Percentiles rank a stretch among this genome's conserved stretches.
Evolutionary conservation across 2,329 filamentous ascomycete genomes (phyloP).

Genomic region (Fusarium sp.): DNA sequence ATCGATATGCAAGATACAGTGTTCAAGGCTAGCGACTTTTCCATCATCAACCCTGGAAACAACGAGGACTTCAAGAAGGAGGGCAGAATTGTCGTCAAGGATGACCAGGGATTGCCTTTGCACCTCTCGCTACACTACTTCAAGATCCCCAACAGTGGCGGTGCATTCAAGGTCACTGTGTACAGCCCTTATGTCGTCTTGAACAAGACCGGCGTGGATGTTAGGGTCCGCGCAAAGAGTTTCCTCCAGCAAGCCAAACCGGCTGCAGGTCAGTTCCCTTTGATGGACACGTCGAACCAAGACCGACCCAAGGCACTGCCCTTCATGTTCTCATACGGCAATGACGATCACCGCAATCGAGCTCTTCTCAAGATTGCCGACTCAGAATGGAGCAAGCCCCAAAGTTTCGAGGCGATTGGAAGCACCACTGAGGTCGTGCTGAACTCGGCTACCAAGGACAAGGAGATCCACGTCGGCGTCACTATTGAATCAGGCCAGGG

Average conservation of each 20-base stretch:
- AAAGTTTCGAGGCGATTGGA: slow-evolving; percentile 97
- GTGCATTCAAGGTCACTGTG: slow-evolving; percentile 94
- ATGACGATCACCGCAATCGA: slow-evolving; percentile 90
- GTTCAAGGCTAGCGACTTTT: slow-evolving; percentile 95
- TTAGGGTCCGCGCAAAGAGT: slow-evolving; percentile 88
- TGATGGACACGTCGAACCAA: slow-evolving; percentile 59
- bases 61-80: slow-evolving; percentile 91
- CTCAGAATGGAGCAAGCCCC: slow-evolving; percentile 95
- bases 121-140: slow-evolving; percentile 91
- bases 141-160: slow-evolving; percentile 88
- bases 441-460: slow-evolving; percentile 74
- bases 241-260: slow-evolving; percentile 85
- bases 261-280: slow-evolving; percentile 82
- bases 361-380: slow-evolving; percentile 88
- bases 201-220: slow-evolving; percentile 92
- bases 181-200: slow-evolving; percentile 95
- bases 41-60: slow-evolving; percentile 92
- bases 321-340: slow-evolving; percentile 95
- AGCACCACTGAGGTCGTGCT: slow-evolving; percentile 90
- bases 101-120: slow-evolving; percentile 81
- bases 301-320: slow-evolving; percentile 81
- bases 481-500: slow-evolving; percentile 91
- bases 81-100: slow-evolving; percentile 81
- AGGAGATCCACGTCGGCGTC: slow-evolving; percentile 91
- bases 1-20: slow-evolving; percentile 96